phyloP scores from a whole-genome alignment of 1,284 basidiomycete genomes.

The Heterobasidion irregulare region DNA sequence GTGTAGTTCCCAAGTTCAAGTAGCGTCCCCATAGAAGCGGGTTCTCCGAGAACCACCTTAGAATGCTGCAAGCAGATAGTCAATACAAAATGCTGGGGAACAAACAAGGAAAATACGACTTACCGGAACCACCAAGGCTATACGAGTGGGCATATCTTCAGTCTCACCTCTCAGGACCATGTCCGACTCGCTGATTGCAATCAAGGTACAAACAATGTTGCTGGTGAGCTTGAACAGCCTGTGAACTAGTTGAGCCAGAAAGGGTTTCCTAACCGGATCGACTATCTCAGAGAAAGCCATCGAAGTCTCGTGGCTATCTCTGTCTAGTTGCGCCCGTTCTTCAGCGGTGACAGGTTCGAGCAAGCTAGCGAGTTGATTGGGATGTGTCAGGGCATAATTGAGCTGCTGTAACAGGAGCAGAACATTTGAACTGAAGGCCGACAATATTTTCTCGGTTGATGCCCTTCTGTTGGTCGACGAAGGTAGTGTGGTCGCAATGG shows the following conservation, averaged over 20 bases:
- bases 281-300: conserved; percentile 34
- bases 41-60: conserved; percentile 71
- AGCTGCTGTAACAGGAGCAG: conserved; percentile 79
- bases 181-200: conserved; percentile 65
- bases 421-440: conserved; percentile 57
- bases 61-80: conserved; percentile 48
- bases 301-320: conserved; percentile 29
- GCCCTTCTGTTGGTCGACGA: conserved; percentile 26
- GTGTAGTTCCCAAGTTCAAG: conserved; percentile 69
- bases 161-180: conserved; percentile 55
- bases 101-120: conserved; percentile 19
- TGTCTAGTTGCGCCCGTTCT: conserved; percentile 64
- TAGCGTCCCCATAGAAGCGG: conserved; percentile 71
- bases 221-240: conserved; percentile 62
- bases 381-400: conserved; percentile 86
- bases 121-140: conserved; percentile 68
- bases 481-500: conserved; percentile 51
- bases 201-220: conserved; percentile 62
- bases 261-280: conserved; percentile 58
- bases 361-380: conserved; percentile 75
- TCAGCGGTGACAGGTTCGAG: conserved; percentile 75
- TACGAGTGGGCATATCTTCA: conserved; percentile 63
- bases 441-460: conserved; percentile 52
- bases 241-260: conserved; percentile 63
- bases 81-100: conserved; percentile 9